Evolutionary conservation across 2,329 filamentous ascomycete genomes (phyloP).

Genomic region (Ceratocystis harringtonii): DNA sequence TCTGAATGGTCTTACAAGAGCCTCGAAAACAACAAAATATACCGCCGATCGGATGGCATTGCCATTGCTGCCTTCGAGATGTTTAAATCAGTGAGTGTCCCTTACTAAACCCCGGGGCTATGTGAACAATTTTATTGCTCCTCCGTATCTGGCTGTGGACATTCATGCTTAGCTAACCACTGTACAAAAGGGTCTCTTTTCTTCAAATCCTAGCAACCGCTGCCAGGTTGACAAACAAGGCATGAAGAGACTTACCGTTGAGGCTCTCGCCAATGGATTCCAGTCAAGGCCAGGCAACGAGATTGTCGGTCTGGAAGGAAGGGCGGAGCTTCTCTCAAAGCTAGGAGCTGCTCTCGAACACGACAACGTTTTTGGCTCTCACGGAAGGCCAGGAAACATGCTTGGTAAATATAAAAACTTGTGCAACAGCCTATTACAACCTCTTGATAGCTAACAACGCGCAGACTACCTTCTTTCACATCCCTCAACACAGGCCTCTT

Average conservation of each 20-base stretch:
- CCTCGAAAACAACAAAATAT: slow-evolving; percentile 68
- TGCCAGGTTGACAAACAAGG: slow-evolving; percentile 80
- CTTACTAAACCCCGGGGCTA: no score
- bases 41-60: slow-evolving; percentile 74
- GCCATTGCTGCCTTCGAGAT: slow-evolving; percentile 68
- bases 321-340: slow-evolving; percentile 61
- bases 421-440: background rate
- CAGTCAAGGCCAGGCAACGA: slow-evolving; percentile 71
- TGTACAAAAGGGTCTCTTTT: slow-evolving; percentile 54
- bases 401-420: slow-evolving; percentile 45
- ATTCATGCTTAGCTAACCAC: background rate
- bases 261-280: slow-evolving; percentile 62
- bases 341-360: slow-evolving; percentile 66
- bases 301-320: slow-evolving; percentile 71
- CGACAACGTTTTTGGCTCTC: slow-evolving; percentile 66
- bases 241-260: slow-evolving; percentile 56
- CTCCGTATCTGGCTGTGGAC: background rate
- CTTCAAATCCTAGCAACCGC: slow-evolving; percentile 63
- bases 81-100: slow-evolving; percentile 56
- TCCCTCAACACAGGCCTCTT: slow-evolving; percentile 74
- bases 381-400: slow-evolving; percentile 84
- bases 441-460: slow-evolving; percentile 19
- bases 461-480: slow-evolving; percentile 85
- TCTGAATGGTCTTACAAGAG: slow-evolving; percentile 88
- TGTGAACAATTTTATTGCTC: no score